Base-by-base conservation (phyloP, 257 asterid genomes). In the Handroanthus guayacan region DNA sequence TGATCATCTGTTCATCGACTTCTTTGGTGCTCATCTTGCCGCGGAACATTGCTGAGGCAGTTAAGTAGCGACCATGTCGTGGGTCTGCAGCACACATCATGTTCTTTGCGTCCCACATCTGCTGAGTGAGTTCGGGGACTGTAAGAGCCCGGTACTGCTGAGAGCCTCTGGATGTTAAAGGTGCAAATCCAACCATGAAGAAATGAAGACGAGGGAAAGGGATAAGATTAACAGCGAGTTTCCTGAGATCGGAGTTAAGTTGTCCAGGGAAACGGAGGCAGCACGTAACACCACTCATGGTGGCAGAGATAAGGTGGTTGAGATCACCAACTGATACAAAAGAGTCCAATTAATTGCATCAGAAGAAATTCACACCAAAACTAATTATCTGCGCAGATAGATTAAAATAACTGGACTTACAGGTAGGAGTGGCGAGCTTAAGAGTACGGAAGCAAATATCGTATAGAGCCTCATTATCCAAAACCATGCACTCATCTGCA, bases 401-500 rank as follows among this genome's bases (percentile, higher is more conserved):
- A 60, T 41, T 54, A 47, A 16, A 4, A 31, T 3, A 74, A 67
- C 3, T 12, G 36, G 39, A 72, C 82, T 84, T 77, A 84, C 88
- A 84, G 17, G 86, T 81, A 12, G 88, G 88, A 60, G 86, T 84
- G 41, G 86, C 48, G 41, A 84, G 88, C 77, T 84, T 84, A 47
- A 84, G 84, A 2, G 88, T 81, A 7, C 88, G 88, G 80, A 84
- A 81, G 68, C 88, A 84, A 50, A 85, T 85, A 70, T 85, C 89
- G 43, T 85, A 85, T 5, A 85, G 86, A 10, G 89, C 89, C 80
- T 85, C 89, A 6, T 85, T 85, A 54, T 85, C 89, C 85, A 85
- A 77, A 74, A 85, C 89, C 89, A 85, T 85, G 66, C 89, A 85
- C 76, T 85, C 89, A 39, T 85, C 89, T 13, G 89, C 89, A 65